phyloP scores from a whole-genome alignment of 2,329 filamentous ascomycete species.

The Sporothrix luriei region DNA sequence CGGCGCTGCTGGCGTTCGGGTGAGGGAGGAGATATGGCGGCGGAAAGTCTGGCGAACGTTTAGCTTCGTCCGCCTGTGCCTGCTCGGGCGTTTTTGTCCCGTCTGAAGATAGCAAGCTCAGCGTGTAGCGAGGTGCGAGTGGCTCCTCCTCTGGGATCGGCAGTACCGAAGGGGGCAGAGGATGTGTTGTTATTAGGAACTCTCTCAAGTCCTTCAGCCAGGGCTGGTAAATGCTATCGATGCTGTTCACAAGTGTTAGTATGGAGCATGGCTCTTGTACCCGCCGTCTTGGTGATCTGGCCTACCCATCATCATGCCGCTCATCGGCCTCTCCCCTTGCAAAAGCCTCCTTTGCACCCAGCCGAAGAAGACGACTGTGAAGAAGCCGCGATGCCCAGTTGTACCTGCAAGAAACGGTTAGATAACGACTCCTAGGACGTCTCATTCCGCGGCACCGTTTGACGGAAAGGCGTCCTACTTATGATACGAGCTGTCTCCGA shows the following conservation, averaged over 20 bases:
- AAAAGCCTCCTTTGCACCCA: conserved; percentile 77
- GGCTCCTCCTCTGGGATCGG: conserved; percentile 75
- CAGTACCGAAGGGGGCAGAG: conserved; percentile 65
- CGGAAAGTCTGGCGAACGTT: conserved; percentile 27
- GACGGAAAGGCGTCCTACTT: conserved; percentile 56
- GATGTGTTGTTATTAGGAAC: conserved; percentile 66
- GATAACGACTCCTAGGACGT: conserved; percentile 32
- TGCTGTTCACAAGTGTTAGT: conserved; percentile 51
- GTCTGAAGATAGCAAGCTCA: conserved; percentile 33
- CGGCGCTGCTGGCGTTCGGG: conserved; percentile 58
- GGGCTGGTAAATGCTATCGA: conserved; percentile 78
- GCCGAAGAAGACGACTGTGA: conserved; percentile 77
- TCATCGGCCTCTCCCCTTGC: conserved; percentile 87
- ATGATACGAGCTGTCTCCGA: conserved; percentile 92
- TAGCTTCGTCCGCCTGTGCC: neutral
- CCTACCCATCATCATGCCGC: conserved; percentile 86
- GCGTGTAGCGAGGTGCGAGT: conserved; percentile 71
- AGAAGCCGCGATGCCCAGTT: conserved; percentile 93
- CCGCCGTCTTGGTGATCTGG: neutral
- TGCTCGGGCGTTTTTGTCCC: neutral
- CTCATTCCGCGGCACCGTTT: neutral
- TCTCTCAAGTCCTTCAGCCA: conserved; percentile 73
- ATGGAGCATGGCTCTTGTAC: neutral
- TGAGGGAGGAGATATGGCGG: conserved; percentile 56
- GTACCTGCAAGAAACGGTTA: conserved; percentile 58